Evolutionary conservation across 805 yeast species (phyloP).

Genomic region (Hanseniaspora thailandica): DNA sequence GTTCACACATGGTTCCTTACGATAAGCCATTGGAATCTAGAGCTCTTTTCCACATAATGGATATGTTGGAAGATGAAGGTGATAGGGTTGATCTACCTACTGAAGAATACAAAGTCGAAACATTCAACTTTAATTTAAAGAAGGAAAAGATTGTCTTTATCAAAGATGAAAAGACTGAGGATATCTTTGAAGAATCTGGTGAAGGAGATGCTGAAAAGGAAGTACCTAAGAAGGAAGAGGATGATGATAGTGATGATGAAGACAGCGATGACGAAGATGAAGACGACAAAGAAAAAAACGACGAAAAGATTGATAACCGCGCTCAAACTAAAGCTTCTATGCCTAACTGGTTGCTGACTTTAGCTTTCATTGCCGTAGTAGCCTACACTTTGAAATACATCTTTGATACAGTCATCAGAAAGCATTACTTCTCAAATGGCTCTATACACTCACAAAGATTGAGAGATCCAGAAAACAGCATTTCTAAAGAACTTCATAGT

Average conservation of each 20-base stretch:
- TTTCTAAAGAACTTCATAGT: neutral
- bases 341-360: constrained; percentile 2
- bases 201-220: constrained; percentile 22
- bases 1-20: constrained; percentile 91
- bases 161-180: neutral
- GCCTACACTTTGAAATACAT: neutral
- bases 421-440: neutral
- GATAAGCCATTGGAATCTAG: constrained; percentile 62
- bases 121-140: constrained; percentile 19
- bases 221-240: constrained; percentile 25
- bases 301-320: constrained; percentile 15
- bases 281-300: constrained; percentile 15
- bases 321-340: constrained; percentile 15
- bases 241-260: constrained; percentile 42
- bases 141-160: constrained; percentile 14
- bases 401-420: neutral
- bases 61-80: neutral
- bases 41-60: constrained; percentile 49
- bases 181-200: constrained; percentile 25
- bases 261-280: constrained; percentile 27
- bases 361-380: neutral
- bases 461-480: neutral
- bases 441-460: neutral
- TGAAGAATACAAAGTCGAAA: neutral
- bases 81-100: neutral